These are phyloP conservation scores for Fusarium irregulare DNA, from an alignment of 2,329 filamentous ascomycete species.

Conservation along the genomic window DNA sequence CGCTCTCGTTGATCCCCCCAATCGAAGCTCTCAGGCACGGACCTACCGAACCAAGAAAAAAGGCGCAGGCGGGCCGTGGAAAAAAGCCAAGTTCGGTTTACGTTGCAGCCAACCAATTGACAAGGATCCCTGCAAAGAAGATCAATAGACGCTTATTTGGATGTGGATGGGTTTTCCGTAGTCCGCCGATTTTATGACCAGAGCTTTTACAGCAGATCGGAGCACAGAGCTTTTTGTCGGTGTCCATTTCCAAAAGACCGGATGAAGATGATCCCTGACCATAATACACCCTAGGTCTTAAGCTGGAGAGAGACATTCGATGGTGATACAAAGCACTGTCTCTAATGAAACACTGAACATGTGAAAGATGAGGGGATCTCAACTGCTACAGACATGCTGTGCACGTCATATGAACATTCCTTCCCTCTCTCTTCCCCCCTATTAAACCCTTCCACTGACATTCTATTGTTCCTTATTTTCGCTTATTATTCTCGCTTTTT, in stretches of 20 bases:
- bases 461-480: slow-evolving; percentile 4
- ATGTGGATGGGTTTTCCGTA: slow-evolving; percentile 17
- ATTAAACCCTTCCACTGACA: slow-evolving; percentile 5
- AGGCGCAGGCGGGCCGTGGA: slow-evolving; percentile 2
- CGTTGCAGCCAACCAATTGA: slow-evolving; percentile 11
- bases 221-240: not conserved
- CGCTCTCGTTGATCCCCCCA: not conserved
- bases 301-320: not conserved
- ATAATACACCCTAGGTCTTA: too few relatives aligned
- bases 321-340: slow-evolving; percentile 15
- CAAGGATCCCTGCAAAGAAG: slow-evolving; percentile 21
- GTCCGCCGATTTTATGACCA: slow-evolving; percentile 19
- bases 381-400: slow-evolving; percentile 6
- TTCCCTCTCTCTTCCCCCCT: not conserved
- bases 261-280: slow-evolving; percentile 2
- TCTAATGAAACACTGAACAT: slow-evolving; percentile 14
- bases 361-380: slow-evolving; percentile 25
- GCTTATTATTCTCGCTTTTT: slow-evolving; percentile 1
- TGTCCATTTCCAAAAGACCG: not conserved
- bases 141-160: slow-evolving; percentile 30
- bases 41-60: slow-evolving; percentile 2
- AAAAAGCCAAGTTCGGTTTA: not conserved
- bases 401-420: slow-evolving; percentile 36
- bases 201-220: not conserved
- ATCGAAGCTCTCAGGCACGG: not conserved